Conservation (phyloP, 371 early-diverging fungal genomes). For the Funneliformis caledonium region DNA sequence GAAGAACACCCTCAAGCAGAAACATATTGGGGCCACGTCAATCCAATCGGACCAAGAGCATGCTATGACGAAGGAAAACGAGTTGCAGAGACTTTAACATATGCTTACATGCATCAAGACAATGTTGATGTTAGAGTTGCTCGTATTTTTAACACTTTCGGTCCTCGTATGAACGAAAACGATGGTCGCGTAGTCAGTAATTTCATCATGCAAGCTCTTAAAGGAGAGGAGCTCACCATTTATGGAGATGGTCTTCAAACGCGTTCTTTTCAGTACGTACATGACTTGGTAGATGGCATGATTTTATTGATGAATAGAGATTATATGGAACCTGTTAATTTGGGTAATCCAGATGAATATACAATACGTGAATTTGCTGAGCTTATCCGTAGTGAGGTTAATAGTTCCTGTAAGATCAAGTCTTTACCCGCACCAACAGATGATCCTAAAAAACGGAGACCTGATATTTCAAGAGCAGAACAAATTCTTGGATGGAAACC, state of each 20-base stretch:
- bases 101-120: slow-evolving; percentile 80
- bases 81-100: slow-evolving; percentile 86
- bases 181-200: slow-evolving; percentile 92
- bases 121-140: slow-evolving; percentile 85
- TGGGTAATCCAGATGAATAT: slow-evolving; percentile 90
- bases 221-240: slow-evolving; percentile 77
- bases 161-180: slow-evolving; percentile 87
- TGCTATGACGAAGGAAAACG: slow-evolving; percentile 94
- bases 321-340: slow-evolving; percentile 77
- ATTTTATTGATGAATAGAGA: slow-evolving; percentile 79
- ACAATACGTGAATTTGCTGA: slow-evolving; percentile 83
- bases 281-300: slow-evolving; percentile 86
- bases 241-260: slow-evolving; percentile 88
- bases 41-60: slow-evolving; percentile 84
- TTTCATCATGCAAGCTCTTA: slow-evolving; percentile 86
- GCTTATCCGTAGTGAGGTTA: slow-evolving; percentile 72
- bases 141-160: slow-evolving; percentile 83
- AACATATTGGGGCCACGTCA: slow-evolving; percentile 88
- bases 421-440: slow-evolving; percentile 74
- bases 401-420: slow-evolving; percentile 64
- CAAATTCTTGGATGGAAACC: slow-evolving; percentile 78
- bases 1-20: slow-evolving; percentile 89
- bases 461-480: slow-evolving; percentile 78
- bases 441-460: slow-evolving; percentile 82
- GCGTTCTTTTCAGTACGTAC: slow-evolving; percentile 87